Percentiles rank a stretch among this genome's conserved stretches.
Conservation (phyloP, 225 moss, liverwort and hornwort species). For the Marchantia paleacea region DNA sequence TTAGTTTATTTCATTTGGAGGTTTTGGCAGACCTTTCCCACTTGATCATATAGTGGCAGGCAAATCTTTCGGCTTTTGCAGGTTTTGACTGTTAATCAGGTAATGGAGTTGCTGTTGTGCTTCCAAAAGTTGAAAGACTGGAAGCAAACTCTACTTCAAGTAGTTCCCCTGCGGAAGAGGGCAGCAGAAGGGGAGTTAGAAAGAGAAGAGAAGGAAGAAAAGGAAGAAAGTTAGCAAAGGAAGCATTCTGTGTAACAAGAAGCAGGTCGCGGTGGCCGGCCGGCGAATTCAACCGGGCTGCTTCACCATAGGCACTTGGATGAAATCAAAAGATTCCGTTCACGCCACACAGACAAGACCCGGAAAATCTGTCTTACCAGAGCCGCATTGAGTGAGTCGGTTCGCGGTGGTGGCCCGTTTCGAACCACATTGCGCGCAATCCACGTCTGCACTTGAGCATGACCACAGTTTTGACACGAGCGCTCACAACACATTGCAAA, state of each 20-base stretch:
- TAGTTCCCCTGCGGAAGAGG: constrained; percentile 71
- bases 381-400: background rate
- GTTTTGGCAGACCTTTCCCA: background rate
- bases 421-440: background rate
- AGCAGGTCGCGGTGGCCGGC: background rate
- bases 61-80: constrained; percentile 18
- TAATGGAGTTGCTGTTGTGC: constrained; percentile 71
- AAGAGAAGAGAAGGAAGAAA: background rate
- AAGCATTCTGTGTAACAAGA: no score
- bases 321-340: background rate
- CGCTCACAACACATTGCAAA: background rate
- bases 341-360: background rate
- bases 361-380: background rate
- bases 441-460: background rate
- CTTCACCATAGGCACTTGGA: background rate
- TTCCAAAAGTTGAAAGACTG: constrained; percentile 73
- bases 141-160: constrained; percentile 59
- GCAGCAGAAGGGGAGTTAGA: constrained; percentile 24
- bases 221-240: background rate
- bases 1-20: no score
- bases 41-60: background rate
- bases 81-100: constrained; percentile 96
- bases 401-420: background rate
- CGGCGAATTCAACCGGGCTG: background rate
- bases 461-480: constrained; percentile 13